Evolutionary conservation across 2,329 filamentous ascomycete species (phyloP).

Genomic region (Metarhizium anisopliae): DNA sequence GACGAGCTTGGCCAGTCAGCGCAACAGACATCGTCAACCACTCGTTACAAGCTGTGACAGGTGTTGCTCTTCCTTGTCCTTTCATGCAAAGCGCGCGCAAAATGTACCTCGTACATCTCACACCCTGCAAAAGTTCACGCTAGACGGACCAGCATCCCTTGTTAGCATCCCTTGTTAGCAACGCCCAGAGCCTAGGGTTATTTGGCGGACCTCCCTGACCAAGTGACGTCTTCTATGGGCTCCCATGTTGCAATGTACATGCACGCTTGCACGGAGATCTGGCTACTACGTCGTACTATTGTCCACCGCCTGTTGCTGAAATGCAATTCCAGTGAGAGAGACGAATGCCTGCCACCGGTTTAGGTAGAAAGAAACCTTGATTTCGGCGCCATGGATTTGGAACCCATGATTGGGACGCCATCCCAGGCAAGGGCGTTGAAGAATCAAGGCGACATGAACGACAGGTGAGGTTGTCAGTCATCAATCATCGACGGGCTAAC

Average conservation of each 20-base stretch:
- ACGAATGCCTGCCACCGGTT: not conserved
- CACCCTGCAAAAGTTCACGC: conserved; percentile 9
- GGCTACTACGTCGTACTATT: not conserved
- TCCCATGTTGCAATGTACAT: not conserved
- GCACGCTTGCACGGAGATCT: not conserved
- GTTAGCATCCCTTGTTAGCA: not conserved
- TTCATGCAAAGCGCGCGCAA: conserved; percentile 1
- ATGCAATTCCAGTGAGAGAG: not conserved
- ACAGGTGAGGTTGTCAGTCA: not conserved
- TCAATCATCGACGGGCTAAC: not conserved
- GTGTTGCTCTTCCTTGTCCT: not conserved
- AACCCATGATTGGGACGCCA: not conserved
- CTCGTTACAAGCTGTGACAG: not conserved
- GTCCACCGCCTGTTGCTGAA: not conserved
- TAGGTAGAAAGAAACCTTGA: no score
- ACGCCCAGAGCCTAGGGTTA: conserved; percentile 1
- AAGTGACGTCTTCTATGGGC: conserved; percentile 4
- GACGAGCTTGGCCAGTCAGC: not conserved
- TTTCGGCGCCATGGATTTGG: not conserved
- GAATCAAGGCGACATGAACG: no score
- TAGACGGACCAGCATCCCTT: conserved; percentile 3
- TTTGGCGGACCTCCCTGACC: conserved; percentile 1
- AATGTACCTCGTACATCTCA: not conserved
- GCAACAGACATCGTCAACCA: not conserved
- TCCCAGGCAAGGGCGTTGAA: not conserved